A percentile compares a stretch with the other conserved stretches of the same genome.
Conservation (phyloP, 2,329 filamentous ascomycete genomes). For the Alternaria rosae region DNA sequence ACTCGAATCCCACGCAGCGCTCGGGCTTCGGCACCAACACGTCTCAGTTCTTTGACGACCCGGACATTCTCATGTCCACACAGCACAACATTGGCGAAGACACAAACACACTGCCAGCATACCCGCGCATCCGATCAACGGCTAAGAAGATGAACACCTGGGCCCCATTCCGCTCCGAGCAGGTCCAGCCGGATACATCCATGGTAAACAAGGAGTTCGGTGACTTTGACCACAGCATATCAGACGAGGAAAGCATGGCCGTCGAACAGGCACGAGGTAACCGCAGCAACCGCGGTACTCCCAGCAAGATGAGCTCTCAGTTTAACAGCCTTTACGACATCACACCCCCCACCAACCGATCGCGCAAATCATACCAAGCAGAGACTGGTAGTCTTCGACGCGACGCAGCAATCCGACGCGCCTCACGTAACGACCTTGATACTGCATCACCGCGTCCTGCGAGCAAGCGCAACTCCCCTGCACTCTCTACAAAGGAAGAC, state of each 20-base stretch:
- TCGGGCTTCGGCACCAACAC: slow-evolving; percentile 38
- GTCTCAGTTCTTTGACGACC: slow-evolving; percentile 43
- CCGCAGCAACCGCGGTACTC: slow-evolving; percentile 48
- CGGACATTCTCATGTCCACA: slow-evolving; percentile 50
- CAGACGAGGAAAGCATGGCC: slow-evolving; percentile 58
- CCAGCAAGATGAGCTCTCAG: slow-evolving; percentile 58
- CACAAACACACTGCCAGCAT: slow-evolving; percentile 43
- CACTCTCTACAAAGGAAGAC: slow-evolving; percentile 42
- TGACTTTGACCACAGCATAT: slow-evolving; percentile 52
- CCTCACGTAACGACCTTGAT: slow-evolving; percentile 52
- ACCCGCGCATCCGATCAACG: slow-evolving; percentile 47
- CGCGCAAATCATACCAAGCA: slow-evolving; percentile 44
- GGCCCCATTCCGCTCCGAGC: slow-evolving; percentile 46
- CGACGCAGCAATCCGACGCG: slow-evolving; percentile 56
- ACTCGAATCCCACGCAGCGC: slow-evolving; percentile 47
- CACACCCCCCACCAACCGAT: slow-evolving; percentile 52
- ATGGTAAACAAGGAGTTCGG: slow-evolving; percentile 50
- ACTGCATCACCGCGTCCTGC: slow-evolving; percentile 49
- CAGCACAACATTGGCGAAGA: slow-evolving; percentile 48
- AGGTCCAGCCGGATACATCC: slow-evolving; percentile 45
- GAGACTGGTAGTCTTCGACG: slow-evolving; percentile 52
- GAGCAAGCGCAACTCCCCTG: slow-evolving; percentile 46
- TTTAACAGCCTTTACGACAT: slow-evolving; percentile 59
- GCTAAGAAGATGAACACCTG: slow-evolving; percentile 50
- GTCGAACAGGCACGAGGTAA: slow-evolving; percentile 64